Conservation (phyloP, 176 grass and related monocot genomes). For the Phyllostachys edulis region DNA sequence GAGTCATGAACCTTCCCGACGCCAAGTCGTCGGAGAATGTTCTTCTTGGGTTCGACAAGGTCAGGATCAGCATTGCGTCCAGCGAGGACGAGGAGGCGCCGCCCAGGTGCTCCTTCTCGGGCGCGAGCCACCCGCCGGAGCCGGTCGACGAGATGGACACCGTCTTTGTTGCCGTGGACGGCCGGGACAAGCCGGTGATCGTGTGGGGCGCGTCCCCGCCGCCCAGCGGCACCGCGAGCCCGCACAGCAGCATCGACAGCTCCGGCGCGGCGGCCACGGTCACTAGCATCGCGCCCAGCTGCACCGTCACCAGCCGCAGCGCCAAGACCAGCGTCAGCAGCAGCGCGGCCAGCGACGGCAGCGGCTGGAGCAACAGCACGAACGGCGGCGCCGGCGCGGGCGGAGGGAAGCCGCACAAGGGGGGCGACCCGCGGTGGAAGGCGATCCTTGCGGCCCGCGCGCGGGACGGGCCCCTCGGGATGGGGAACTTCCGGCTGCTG, state of each 20-base stretch:
- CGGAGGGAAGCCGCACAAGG: conserved; percentile 52
- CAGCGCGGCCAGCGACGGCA: conserved; percentile 50
- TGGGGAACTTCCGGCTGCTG: conserved; percentile 57
- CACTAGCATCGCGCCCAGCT: conserved; percentile 48
- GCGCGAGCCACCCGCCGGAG: conserved; percentile 58
- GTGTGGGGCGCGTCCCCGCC: conserved; percentile 51
- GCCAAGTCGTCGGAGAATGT: conserved; percentile 26
- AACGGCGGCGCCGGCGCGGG: not conserved
- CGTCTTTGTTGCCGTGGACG: conserved; percentile 37
- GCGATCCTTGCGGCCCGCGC: conserved; percentile 43
- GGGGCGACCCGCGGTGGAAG: conserved; percentile 57
- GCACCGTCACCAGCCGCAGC: conserved; percentile 48
- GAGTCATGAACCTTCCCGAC: not conserved
- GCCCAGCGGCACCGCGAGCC: conserved; percentile 45
- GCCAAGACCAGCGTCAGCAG: conserved; percentile 67
- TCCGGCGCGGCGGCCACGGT: conserved; percentile 42
- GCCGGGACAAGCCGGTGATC: conserved; percentile 30
- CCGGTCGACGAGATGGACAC: conserved; percentile 54
- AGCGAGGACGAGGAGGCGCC: conserved; percentile 36
- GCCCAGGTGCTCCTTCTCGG: conserved; percentile 50
- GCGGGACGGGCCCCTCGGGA: conserved; percentile 41
- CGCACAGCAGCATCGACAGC: conserved; percentile 66
- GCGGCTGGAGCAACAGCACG: conserved; percentile 36
- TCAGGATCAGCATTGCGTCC: conserved; percentile 52
- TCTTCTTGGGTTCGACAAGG: conserved; percentile 41